Evolutionary conservation across 495 filamentous ascomycete genomes (phyloP).

Genomic region (Xylaria grammica): DNA sequence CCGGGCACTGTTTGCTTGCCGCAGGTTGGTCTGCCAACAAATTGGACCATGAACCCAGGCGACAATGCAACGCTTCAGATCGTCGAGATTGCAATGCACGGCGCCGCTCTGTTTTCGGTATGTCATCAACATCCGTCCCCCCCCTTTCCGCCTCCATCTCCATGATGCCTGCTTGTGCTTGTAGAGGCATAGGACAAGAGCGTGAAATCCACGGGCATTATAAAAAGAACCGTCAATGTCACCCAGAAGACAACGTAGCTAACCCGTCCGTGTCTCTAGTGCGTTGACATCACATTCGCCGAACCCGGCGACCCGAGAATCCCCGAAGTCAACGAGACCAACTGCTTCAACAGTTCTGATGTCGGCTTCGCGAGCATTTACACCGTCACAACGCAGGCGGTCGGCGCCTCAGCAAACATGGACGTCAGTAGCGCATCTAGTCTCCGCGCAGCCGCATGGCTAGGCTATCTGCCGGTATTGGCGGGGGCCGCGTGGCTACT

Average conservation of each 20-base stretch:
- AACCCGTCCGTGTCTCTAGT: slow-evolving; percentile 57
- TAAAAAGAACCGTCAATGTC: no score
- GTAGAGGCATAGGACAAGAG: neutral
- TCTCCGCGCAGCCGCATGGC: slow-evolving; percentile 24
- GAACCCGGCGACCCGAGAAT: slow-evolving; percentile 69
- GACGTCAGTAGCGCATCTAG: slow-evolving; percentile 31
- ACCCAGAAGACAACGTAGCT: slow-evolving; percentile 18
- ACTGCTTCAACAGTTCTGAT: slow-evolving; percentile 83
- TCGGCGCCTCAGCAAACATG: slow-evolving; percentile 38
- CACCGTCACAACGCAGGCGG: slow-evolving; percentile 54
- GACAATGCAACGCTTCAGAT: slow-evolving; percentile 95
- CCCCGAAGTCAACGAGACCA: slow-evolving; percentile 70
- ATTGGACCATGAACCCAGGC: slow-evolving; percentile 72
- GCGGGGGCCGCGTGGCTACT: slow-evolving; percentile 15
- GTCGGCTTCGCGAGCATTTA: slow-evolving; percentile 79
- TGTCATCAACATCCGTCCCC: slow-evolving; percentile 37
- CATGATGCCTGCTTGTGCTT: neutral
- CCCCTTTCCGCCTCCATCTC: neutral
- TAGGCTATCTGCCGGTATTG: slow-evolving; percentile 44
- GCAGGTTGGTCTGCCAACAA: slow-evolving; percentile 83
- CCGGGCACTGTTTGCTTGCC: slow-evolving; percentile 88
- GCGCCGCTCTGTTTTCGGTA: slow-evolving; percentile 90
- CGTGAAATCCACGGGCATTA: no score
- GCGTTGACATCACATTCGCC: slow-evolving; percentile 84
- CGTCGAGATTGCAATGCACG: slow-evolving; percentile 86